Evolutionary conservation across 225 moss, liverwort and hornwort genomes (phyloP), one percentile per base, ranked within the genome.

Genomic region (Thuidium tamariscinum): DNA sequence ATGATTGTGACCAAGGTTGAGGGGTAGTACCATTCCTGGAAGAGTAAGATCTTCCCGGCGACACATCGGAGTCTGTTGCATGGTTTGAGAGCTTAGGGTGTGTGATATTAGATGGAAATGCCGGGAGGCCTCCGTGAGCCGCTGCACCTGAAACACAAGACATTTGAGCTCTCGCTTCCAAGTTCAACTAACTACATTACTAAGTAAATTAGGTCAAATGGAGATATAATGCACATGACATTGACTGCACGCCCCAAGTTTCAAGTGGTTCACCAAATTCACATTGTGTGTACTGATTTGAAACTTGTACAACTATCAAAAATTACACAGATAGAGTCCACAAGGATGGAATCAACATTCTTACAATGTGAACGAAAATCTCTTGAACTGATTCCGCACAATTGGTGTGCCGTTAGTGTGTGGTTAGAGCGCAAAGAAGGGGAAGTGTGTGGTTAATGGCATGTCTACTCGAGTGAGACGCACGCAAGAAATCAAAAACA

Each of bases 101-200:
- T 52, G 92, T 87, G 57, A 88, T 89, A 48, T 88, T 88, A 64
- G 94, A 89, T 18, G 96, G 94, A 82, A 99, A 91, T 57, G 95
- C 89, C 48, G 92, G 98, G 21, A 99, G 91, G n/a, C 96, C 97
- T 79, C 99, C 97, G 23, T 90, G 91, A 63, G 88, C 83, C 71
- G 95, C 95, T 82, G 98, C 91, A 83, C 93, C 92, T 82, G 95
- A 92, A 92, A 79, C 79, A 84, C 12, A 62, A 87, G 37, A 83
- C 73, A 36, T 62, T 79, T 80, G 54, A 84, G 73, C 46, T 87
- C 51, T 74, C 61, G 34, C 74, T 66, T 61, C 32, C 55, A 85
- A 77, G 83, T 80, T 51, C 56, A 62, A 74, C 59, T 74, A 51
- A 82, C 48, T 37, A 64, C 5, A 84, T 68, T 51, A 30, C 30